phyloP scores from a whole-genome alignment of 768 basidiomycete genomes.

The Lactarius sp. region DNA sequence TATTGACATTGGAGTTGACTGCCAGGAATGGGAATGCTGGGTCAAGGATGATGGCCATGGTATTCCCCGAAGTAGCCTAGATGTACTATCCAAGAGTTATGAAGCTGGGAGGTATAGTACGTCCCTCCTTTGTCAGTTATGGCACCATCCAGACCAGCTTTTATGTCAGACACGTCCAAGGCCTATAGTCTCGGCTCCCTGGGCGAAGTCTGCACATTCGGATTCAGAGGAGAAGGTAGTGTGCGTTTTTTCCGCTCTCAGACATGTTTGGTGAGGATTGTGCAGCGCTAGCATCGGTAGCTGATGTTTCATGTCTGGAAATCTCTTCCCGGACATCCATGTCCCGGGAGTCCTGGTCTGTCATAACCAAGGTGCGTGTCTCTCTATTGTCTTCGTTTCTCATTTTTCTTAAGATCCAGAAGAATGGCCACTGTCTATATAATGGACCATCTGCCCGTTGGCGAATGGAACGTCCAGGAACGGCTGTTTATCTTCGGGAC shows the following conservation, averaged over 20 bases:
- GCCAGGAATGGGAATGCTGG: constrained; percentile 76
- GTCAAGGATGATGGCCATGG: constrained; percentile 84
- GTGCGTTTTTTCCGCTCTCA: constrained; percentile 2
- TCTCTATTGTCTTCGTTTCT: background rate
- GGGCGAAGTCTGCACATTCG: constrained; percentile 61
- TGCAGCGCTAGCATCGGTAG: constrained; percentile 78
- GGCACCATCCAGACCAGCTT: background rate
- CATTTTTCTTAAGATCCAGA: constrained; percentile 1
- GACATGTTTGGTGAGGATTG: background rate
- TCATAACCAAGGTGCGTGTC: constrained; percentile 67
- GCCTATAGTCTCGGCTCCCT: constrained; percentile 48
- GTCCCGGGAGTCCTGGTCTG: constrained; percentile 64
- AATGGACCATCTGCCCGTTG: constrained; percentile 70
- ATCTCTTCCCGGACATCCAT: constrained; percentile 68
- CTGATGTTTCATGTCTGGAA: constrained; percentile 74
- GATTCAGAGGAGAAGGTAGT: constrained; percentile 90
- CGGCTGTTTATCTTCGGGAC: constrained; percentile 79
- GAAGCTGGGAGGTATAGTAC: constrained; percentile 64
- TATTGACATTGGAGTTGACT: constrained; percentile 70
- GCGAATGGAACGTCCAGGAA: constrained; percentile 69
- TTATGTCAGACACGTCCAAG: constrained; percentile 64
- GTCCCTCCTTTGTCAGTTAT: constrained; percentile 29
- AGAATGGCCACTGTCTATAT: constrained; percentile 68
- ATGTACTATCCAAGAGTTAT: constrained; percentile 45
- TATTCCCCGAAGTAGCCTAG: constrained; percentile 57